A percentile compares a stretch with the other conserved stretches of the same genome.
Conservation (phyloP, 2,329 filamentous ascomycete species). For the Alternaria brassicae region DNA sequence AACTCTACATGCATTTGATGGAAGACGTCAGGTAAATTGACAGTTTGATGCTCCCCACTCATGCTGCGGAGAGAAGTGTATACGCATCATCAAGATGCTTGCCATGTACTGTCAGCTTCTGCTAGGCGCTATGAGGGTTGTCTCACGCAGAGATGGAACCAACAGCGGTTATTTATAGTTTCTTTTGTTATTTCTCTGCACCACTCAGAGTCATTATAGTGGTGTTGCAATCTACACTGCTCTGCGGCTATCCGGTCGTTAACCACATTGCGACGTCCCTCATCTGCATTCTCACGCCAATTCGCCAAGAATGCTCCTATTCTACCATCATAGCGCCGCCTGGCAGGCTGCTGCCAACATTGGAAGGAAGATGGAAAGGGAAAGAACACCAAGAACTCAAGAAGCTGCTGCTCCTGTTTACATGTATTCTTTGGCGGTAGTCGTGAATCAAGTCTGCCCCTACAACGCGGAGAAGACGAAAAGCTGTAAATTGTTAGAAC, state of each 20-base stretch:
- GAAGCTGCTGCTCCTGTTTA: constrained; percentile 38
- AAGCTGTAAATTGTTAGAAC: constrained; percentile 51
- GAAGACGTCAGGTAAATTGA: background rate
- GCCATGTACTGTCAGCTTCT: background rate
- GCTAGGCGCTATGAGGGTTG: background rate
- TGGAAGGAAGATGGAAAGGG: constrained; percentile 39
- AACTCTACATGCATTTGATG: background rate
- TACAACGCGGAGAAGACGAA: constrained; percentile 64
- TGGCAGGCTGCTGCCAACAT: constrained; percentile 34
- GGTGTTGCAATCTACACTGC: constrained; percentile 43
- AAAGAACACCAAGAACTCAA: constrained; percentile 39
- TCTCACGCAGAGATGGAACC: background rate
- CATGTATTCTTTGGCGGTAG: constrained; percentile 33
- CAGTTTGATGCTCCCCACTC: background rate
- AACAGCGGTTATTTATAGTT: constrained; percentile 16
- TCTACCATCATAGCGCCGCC: constrained; percentile 45
- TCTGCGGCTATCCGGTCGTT: constrained; percentile 30
- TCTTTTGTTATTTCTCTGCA: constrained; percentile 41
- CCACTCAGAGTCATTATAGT: constrained; percentile 43
- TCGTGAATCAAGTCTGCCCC: constrained; percentile 30
- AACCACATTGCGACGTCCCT: constrained; percentile 39
- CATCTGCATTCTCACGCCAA: constrained; percentile 32
- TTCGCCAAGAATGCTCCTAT: constrained; percentile 32
- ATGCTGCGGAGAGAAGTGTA: background rate
- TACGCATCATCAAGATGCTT: background rate